phyloP scores from a whole-genome alignment of 176 grass and related monocot species.

The Puya raimondii region DNA sequence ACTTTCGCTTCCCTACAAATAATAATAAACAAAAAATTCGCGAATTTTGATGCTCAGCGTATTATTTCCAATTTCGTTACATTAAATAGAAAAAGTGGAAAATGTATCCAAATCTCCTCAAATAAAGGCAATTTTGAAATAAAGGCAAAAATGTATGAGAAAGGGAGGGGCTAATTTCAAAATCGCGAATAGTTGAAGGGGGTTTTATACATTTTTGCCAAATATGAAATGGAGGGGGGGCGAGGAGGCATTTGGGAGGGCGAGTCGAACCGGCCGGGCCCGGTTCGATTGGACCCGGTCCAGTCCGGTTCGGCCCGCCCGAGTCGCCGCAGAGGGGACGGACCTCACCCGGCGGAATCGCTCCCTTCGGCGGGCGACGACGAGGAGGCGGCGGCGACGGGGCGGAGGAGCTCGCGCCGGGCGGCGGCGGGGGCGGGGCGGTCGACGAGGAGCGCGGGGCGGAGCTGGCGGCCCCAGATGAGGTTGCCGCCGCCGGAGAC shows the following conservation, averaged over 20 bases:
- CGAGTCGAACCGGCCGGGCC: background rate
- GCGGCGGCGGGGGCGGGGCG: background rate
- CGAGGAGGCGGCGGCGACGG: conserved; percentile 36
- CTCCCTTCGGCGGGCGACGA: conserved; percentile 40
- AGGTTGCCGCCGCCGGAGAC: conserved; percentile 48
- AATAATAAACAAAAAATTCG: background rate
- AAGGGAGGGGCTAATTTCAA: no score
- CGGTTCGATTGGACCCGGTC: background rate
- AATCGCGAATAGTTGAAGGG: no score
- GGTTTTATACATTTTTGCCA: no score
- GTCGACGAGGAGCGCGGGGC: conserved; percentile 49
- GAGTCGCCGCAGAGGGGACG: conserved; percentile 20
- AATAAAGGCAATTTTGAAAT: background rate
- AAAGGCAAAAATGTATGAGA: no score
- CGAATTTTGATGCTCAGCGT: background rate
- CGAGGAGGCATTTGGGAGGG: background rate
- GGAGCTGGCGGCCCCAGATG: conserved; percentile 73
- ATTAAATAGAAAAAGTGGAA: background rate
- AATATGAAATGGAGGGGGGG: background rate
- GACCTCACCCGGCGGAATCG: conserved; percentile 57
- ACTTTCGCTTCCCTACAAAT: conserved; percentile 43
- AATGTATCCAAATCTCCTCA: background rate
- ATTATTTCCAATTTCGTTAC: no score
- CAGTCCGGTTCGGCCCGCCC: background rate
- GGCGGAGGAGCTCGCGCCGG: conserved; percentile 19